Percentiles rank a stretch among this genome's conserved stretches.
Evolutionary conservation across 176 grass and related monocot genomes (phyloP).

Genomic region (Carex littledalei): DNA sequence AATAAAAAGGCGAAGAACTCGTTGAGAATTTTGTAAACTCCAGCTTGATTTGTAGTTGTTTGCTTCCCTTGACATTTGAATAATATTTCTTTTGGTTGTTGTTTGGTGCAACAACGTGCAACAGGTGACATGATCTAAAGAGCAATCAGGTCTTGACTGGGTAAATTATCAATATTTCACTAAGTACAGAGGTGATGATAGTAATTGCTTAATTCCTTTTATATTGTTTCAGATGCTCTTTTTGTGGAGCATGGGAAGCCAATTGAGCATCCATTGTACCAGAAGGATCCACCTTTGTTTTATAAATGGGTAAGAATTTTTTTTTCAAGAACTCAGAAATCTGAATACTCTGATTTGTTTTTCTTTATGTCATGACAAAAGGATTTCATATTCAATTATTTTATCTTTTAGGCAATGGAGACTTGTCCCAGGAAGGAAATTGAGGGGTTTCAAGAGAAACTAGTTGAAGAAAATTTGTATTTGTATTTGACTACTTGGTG

Average conservation of each 20-base stretch:
- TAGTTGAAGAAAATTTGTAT: slow-evolving; percentile 55
- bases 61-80: neutral
- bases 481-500: neutral
- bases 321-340: too few relatives aligned
- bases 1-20: neutral
- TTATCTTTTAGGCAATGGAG: slow-evolving; percentile 54
- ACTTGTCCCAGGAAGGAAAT: slow-evolving; percentile 55
- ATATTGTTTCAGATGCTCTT: slow-evolving; percentile 32
- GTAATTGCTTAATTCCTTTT: neutral
- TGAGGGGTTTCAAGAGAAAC: slow-evolving; percentile 39
- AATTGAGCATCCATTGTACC: slow-evolving; percentile 52
- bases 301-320: slow-evolving; percentile 28
- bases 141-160: neutral
- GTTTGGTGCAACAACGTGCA: neutral
- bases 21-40: neutral
- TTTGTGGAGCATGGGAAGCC: slow-evolving; percentile 45
- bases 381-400: neutral
- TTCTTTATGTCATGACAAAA: neutral
- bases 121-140: neutral
- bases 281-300: slow-evolving; percentile 13
- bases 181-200: neutral
- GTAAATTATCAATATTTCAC: neutral
- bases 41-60: neutral
- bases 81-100: neutral
- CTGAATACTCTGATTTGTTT: neutral